Evolutionary conservation across 1,139 yeast species (phyloP).

Genomic region (Protomyces lactucae-debilis): DNA sequence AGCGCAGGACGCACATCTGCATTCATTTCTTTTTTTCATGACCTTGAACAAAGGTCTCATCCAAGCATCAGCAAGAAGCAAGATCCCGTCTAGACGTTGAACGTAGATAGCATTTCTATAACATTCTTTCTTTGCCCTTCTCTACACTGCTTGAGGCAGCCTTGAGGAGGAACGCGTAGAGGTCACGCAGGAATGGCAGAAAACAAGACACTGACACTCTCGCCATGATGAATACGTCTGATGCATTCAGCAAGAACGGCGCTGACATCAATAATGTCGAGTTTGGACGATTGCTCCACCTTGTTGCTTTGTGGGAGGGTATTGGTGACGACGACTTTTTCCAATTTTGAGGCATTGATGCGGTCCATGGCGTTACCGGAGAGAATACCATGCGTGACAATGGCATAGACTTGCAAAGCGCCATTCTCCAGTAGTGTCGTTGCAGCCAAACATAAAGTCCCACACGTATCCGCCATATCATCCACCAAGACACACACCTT

Average conservation of each 20-base stretch:
- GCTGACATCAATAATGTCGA: constrained; percentile 84
- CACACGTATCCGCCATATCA: constrained; percentile 90
- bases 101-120: not conserved
- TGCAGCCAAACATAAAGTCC: constrained; percentile 88
- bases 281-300: constrained; percentile 50
- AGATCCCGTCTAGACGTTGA: no score
- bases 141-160: not conserved
- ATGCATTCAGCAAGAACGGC: constrained; percentile 83
- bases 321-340: constrained; percentile 84
- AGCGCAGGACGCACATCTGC: no score
- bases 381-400: constrained; percentile 89
- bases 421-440: constrained; percentile 88
- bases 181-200: constrained; percentile 23
- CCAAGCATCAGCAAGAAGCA: no score
- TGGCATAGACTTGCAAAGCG: constrained; percentile 76
- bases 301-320: constrained; percentile 73
- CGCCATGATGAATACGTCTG: constrained; percentile 94
- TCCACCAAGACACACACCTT: constrained; percentile 83
- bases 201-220: constrained; percentile 86
- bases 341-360: constrained; percentile 64
- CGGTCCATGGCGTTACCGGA: constrained; percentile 85
- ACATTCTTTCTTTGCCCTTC: no score
- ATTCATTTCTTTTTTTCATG: no score
- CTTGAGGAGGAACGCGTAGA: not conserved
- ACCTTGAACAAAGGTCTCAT: no score